phyloP scores from a whole-genome alignment of 306 rosid species.

The Prunus fruticosa region DNA sequence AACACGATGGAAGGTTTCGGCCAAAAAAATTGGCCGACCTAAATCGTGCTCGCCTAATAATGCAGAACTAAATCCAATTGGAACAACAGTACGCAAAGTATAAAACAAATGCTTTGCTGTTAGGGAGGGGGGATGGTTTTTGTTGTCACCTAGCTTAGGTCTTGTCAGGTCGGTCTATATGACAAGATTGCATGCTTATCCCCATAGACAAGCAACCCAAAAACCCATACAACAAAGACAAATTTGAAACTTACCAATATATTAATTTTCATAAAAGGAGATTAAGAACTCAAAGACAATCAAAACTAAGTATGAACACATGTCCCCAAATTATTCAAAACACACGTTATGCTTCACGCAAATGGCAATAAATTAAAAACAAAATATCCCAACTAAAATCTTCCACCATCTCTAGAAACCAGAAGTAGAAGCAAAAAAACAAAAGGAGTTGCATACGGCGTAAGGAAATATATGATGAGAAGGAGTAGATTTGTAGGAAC shows the following conservation, averaged over 20 bases:
- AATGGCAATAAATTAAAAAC: not conserved
- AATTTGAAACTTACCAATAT: not conserved
- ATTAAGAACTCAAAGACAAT: too few species aligned
- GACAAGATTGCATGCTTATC: slow-evolving; percentile 2
- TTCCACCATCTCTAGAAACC: not conserved
- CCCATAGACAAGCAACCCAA: not conserved
- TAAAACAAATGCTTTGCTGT: not conserved
- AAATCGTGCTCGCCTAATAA: not conserved
- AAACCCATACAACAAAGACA: not conserved
- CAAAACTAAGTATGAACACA: not conserved
- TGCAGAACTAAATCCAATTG: not conserved
- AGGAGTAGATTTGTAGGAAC: slow-evolving; percentile 26
- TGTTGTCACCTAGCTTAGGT: not conserved
- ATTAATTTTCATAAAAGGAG: too few species aligned
- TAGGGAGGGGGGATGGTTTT: not conserved
- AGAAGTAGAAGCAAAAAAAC: slow-evolving; percentile 20
- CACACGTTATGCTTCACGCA: not conserved
- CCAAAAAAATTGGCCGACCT: not conserved
- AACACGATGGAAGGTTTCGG: rapidly evolving
- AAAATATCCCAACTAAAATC: not conserved
- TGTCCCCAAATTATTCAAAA: too few species aligned
- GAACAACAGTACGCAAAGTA: not conserved
- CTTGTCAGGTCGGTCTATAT: not conserved
- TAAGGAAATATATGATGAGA: slow-evolving; percentile 11
- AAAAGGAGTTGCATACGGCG: slow-evolving; percentile 1